phyloP scores from a whole-genome alignment of 75 land plant species.

The Pinus taeda region DNA sequence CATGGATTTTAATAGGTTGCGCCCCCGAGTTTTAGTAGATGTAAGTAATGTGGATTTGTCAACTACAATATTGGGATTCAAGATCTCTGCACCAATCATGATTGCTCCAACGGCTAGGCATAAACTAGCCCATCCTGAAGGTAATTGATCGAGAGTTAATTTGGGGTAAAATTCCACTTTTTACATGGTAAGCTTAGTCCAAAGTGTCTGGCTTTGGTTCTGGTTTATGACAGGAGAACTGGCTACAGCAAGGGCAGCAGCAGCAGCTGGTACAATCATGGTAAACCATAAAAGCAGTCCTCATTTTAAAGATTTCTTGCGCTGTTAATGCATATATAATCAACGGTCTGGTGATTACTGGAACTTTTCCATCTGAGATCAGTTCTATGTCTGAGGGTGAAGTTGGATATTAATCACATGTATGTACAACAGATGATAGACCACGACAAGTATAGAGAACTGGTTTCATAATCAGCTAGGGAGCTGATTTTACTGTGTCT shows the following conservation, averaged over 20 bases:
- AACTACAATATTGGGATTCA: slow-evolving; percentile 66
- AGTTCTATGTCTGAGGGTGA: no score
- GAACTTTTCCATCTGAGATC: no score
- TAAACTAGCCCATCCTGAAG: slow-evolving; percentile 79
- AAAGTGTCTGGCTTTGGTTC: neutral
- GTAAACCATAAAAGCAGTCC: slow-evolving; percentile 19
- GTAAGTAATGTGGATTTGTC: slow-evolving; percentile 71
- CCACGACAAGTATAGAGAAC: no score
- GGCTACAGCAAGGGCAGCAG: slow-evolving; percentile 91
- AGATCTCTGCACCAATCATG: slow-evolving; percentile 74
- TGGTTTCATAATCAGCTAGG: no score
- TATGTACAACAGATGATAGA: no score
- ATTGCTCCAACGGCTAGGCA: slow-evolving; percentile 87
- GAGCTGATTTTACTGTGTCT: neutral
- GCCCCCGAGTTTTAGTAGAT: slow-evolving; percentile 81
- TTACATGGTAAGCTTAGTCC: neutral
- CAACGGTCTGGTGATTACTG: no score
- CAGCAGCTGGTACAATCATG: slow-evolving; percentile 80
- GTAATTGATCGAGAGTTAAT: slow-evolving; percentile 18
- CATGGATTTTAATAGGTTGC: slow-evolving; percentile 40
- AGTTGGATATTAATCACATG: no score
- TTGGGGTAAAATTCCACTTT: neutral
- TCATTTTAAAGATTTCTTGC: no score
- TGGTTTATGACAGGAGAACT: slow-evolving; percentile 63
- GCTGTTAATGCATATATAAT: no score